phyloP scores from a whole-genome alignment of 2,329 filamentous ascomycete species.

The Corniculantispora saksenae region DNA sequence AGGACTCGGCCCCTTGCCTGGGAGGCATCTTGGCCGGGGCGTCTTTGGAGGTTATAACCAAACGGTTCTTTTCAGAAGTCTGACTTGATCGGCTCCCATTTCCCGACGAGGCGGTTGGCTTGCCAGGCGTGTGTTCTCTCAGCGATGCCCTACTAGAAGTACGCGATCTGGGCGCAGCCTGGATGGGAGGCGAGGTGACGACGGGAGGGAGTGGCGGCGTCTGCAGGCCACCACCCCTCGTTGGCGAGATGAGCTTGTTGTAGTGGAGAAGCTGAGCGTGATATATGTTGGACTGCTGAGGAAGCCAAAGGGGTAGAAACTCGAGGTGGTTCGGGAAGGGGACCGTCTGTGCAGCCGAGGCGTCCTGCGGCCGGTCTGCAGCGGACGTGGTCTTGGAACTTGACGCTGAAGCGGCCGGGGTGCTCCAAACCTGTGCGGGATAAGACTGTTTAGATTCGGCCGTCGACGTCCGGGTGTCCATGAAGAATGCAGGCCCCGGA shows the following conservation, averaged over 20 bases:
- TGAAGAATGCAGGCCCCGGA: constrained; percentile 28
- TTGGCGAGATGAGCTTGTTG: constrained; percentile 64
- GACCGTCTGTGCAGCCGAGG: constrained; percentile 31
- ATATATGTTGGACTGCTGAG: constrained; percentile 60
- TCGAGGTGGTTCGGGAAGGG: constrained; percentile 49
- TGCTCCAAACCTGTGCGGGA: constrained; percentile 23
- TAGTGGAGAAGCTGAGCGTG: constrained; percentile 65
- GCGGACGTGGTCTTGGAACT: constrained; percentile 29
- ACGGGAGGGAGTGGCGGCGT: constrained; percentile 56
- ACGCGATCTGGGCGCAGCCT: constrained; percentile 57
- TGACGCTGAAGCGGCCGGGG: constrained; percentile 5
- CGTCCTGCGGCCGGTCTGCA: constrained; percentile 36
- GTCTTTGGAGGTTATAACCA: constrained; percentile 63
- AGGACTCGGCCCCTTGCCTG: constrained; percentile 39
- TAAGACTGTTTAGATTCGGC: constrained; percentile 42
- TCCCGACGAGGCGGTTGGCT: constrained; percentile 54
- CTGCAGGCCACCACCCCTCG: constrained; percentile 57
- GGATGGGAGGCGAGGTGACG: constrained; percentile 56
- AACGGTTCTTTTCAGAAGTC: constrained; percentile 60
- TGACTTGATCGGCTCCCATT: constrained; percentile 65
- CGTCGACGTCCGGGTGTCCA: constrained; percentile 41
- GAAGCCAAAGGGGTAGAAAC: constrained; percentile 58
- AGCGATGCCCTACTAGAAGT: constrained; percentile 62
- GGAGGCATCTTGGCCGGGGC: constrained; percentile 50
- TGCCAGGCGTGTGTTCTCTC: constrained; percentile 50